phyloP scores from a whole-genome alignment of 306 rosid species.

The Gastrolobium villosum region DNA sequence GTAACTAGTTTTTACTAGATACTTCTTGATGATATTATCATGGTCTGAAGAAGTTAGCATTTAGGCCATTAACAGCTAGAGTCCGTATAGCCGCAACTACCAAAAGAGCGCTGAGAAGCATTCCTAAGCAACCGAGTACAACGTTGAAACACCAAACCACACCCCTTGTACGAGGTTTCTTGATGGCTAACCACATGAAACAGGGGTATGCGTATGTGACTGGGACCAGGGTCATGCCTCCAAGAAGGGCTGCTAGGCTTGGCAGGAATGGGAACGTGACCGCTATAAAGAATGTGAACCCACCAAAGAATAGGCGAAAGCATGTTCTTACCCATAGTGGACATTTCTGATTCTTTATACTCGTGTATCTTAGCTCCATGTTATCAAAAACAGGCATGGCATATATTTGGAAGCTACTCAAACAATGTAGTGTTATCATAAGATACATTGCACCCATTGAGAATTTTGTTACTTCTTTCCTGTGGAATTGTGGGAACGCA shows the following conservation, averaged over 20 bases:
- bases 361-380: conserved; percentile 57
- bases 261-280: conserved; percentile 79
- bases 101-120: conserved; percentile 56
- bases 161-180: conserved; percentile 57
- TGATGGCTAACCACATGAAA: conserved; percentile 78
- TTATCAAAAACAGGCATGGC: conserved; percentile 75
- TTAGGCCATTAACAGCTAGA: conserved; percentile 53
- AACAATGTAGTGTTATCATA: conserved; percentile 51
- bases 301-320: conserved; percentile 65
- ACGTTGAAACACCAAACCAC: conserved; percentile 55
- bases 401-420: conserved; percentile 69
- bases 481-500: conserved; percentile 55
- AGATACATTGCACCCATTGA: conserved; percentile 57
- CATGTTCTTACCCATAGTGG: conserved; percentile 46
- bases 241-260: conserved; percentile 55
- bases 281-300: conserved; percentile 53
- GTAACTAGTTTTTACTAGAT: not conserved
- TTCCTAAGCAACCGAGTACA: conserved; percentile 66
- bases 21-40: not conserved
- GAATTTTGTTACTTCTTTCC: conserved; percentile 50
- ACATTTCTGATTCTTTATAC: conserved; percentile 57
- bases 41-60: conserved; percentile 77
- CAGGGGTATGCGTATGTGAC: conserved; percentile 77
- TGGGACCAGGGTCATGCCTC: conserved; percentile 67
- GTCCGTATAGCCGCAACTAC: conserved; percentile 59